phyloP scores from a whole-genome alignment of 352 stramenopile species.

The Globisporangium alternatum region DNA sequence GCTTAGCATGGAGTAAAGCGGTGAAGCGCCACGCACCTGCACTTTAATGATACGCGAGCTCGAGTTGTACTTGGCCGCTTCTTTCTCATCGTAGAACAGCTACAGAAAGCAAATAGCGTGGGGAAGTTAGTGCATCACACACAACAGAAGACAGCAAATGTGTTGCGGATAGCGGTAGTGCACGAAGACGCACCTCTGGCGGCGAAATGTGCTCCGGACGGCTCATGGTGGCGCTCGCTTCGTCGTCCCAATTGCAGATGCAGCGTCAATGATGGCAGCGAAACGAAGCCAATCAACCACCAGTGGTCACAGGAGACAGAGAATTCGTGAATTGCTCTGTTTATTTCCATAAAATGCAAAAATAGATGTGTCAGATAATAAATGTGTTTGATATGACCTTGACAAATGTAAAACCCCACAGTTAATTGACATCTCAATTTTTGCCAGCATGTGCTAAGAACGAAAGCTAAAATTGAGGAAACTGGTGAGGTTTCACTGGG shows the following conservation, averaged over 20 bases:
- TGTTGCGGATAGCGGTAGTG: not conserved
- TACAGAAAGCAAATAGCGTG: slow-evolving; percentile 20
- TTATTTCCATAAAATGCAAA: not conserved
- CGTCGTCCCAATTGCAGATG: slow-evolving; percentile 4
- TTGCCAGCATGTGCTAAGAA: too few relatives aligned
- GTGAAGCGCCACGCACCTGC: slow-evolving; percentile 48
- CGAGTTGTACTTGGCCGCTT: slow-evolving; percentile 92
- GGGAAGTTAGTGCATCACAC: not conserved
- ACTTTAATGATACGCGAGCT: slow-evolving; percentile 92
- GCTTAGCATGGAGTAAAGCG: not conserved
- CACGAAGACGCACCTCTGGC: slow-evolving; percentile 53
- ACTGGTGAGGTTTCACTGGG: too few relatives aligned
- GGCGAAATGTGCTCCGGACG: slow-evolving; percentile 84
- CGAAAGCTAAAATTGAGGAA: too few relatives aligned
- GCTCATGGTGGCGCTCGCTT: slow-evolving; percentile 52
- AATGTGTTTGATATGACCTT: too few relatives aligned
- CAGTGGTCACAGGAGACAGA: not conserved
- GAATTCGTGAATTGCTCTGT: not conserved
- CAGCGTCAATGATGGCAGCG: slow-evolving; percentile 8
- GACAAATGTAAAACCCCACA: too few relatives aligned
- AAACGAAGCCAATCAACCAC: slow-evolving; percentile 26
- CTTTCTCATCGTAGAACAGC: slow-evolving; percentile 92
- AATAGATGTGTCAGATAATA: not conserved
- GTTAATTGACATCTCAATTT: too few relatives aligned
- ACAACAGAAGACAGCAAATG: not conserved